These are phyloP conservation scores for Suillus lakei DNA, from an alignment of 768 basidiomycete genomes.

Conservation along the genomic window DNA sequence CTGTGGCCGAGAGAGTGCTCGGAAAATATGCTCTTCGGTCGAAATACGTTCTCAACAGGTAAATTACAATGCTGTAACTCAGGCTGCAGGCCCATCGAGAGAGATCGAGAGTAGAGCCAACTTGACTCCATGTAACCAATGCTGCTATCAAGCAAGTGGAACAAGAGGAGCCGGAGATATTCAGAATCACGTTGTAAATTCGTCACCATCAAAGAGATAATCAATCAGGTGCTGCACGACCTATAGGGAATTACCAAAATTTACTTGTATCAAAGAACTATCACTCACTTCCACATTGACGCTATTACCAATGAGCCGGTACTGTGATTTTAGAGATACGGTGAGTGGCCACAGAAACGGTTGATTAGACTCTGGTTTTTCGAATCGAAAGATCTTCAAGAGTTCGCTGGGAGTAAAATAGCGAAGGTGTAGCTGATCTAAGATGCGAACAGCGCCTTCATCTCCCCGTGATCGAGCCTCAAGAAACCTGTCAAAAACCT, in stretches of 20 bases:
- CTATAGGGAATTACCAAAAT: slow-evolving; percentile 14
- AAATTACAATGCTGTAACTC: too few relatives aligned
- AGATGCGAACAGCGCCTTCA: slow-evolving; percentile 52
- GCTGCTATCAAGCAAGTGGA: not conserved
- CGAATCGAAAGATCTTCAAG: slow-evolving; percentile 68
- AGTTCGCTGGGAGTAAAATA: slow-evolving; percentile 81
- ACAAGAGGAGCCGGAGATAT: not conserved
- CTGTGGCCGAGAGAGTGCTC: not conserved
- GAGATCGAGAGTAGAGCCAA: not conserved
- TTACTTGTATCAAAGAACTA: not conserved
- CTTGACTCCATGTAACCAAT: not conserved
- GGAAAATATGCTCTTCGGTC: too few relatives aligned
- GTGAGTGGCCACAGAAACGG: slow-evolving; percentile 65
- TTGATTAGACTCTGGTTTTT: slow-evolving; percentile 17
- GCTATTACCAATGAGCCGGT: slow-evolving; percentile 81
- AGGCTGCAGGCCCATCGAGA: not conserved
- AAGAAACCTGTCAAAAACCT: slow-evolving; percentile 60
- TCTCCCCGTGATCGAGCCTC: slow-evolving; percentile 44
- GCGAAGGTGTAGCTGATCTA: slow-evolving; percentile 65
- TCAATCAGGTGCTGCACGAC: slow-evolving; percentile 60
- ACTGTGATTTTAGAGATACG: slow-evolving; percentile 70
- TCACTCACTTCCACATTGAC: slow-evolving; percentile 70
- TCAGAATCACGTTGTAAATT: not conserved
- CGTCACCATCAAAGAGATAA: slow-evolving; percentile 52
- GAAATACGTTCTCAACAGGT: too few relatives aligned